Conservation (phyloP, 495 filamentous ascomycete species). For the Tuber calosporum region DNA sequence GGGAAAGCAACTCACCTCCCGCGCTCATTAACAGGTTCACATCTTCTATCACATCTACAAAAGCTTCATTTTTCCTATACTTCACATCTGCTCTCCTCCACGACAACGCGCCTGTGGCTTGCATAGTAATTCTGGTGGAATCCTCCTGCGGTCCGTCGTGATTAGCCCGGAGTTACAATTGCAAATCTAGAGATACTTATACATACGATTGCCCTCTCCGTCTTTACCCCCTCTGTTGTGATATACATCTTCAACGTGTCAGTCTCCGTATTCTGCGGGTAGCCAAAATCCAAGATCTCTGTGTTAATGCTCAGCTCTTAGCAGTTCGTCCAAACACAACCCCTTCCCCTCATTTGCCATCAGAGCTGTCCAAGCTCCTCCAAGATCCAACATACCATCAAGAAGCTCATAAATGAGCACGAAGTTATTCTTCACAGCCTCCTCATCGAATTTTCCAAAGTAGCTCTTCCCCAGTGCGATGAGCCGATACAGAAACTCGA, state of each 20-base stretch:
- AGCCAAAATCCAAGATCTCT: constrained; percentile 99
- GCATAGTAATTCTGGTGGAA: constrained; percentile 96
- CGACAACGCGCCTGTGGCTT: constrained; percentile 92
- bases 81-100: constrained; percentile 97
- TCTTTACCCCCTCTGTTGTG: constrained; percentile 97
- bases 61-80: constrained; percentile 98
- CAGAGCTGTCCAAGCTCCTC: neutral
- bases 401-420: constrained; percentile 96
- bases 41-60: constrained; percentile 98
- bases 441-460: constrained; percentile 98
- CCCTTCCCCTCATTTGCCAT: neutral
- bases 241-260: constrained; percentile 99
- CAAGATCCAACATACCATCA: constrained; percentile 58
- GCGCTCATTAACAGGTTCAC: constrained; percentile 99
- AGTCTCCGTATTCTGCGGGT: constrained; percentile 97
- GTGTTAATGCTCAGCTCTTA: constrained; percentile 14
- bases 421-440: constrained; percentile 99
- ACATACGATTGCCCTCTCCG: constrained; percentile 64
- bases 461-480: constrained; percentile 87
- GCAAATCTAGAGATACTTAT: neutral
- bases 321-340: constrained; percentile 14
- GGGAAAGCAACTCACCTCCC: constrained; percentile 9
- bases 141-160: constrained; percentile 52
- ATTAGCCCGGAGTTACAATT: constrained; percentile 32
- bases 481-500: constrained; percentile 94